These are phyloP conservation scores for Acacia confusa DNA, from an alignment of 306 rosid genomes.

Conservation along the genomic window DNA sequence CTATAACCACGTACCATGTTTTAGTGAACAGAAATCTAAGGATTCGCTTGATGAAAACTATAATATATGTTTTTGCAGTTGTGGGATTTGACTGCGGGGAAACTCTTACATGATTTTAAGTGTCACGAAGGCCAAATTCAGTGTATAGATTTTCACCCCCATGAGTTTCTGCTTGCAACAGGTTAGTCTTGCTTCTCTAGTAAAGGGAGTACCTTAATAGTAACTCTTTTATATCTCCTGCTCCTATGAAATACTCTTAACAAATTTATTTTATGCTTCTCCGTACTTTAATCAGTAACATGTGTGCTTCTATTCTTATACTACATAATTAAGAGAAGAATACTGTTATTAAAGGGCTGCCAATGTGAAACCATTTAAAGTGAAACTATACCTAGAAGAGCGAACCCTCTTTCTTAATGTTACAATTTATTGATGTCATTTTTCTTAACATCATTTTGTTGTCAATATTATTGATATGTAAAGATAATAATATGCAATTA, in stretches of 20 bases:
- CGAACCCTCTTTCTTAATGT: neutral
- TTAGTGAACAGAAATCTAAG: conserved; percentile 6
- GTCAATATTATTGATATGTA: too few species aligned
- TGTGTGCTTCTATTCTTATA: neutral
- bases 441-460: neutral
- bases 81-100: conserved; percentile 99
- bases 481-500: too few species aligned
- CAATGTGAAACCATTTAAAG: neutral
- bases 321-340: neutral
- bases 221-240: neutral
- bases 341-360: neutral
- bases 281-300: neutral
- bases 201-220: conserved; percentile 5
- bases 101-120: conserved; percentile 92
- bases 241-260: neutral
- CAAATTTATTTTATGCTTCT: neutral
- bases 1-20: conserved; percentile 16
- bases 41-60: neutral
- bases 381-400: neutral
- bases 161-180: conserved; percentile 93
- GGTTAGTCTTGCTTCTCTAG: conserved; percentile 55
- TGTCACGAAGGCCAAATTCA: conserved; percentile 93
- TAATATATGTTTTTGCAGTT: conserved; percentile 51
- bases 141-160: conserved; percentile 98
- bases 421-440: neutral